Evolutionary conservation across 2,329 filamentous ascomycete species (phyloP).

Genomic region (Taxawa tesnikishii): DNA sequence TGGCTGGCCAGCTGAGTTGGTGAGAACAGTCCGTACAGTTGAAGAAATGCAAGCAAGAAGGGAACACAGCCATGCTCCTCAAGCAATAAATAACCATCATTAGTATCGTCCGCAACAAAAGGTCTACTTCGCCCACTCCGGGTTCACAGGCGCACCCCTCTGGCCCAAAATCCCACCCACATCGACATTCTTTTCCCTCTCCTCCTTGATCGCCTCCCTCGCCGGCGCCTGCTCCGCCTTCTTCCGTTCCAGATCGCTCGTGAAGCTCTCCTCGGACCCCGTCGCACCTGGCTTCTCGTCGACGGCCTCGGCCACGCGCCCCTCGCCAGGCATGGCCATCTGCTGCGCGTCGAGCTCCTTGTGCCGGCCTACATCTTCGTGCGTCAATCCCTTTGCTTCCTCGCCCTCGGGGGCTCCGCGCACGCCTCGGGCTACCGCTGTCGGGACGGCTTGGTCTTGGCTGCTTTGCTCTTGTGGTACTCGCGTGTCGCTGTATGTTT

Average conservation of each 20-base stretch:
- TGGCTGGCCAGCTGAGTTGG: too few relatives aligned
- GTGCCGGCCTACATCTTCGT: conserved; percentile 29
- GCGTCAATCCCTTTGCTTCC: conserved; percentile 25
- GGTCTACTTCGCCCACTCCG: too few relatives aligned
- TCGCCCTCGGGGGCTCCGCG: conserved; percentile 31
- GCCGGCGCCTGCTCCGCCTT: conserved; percentile 35
- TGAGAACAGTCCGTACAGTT: too few relatives aligned
- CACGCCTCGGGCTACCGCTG: conserved; percentile 28
- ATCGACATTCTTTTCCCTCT: conserved; percentile 23
- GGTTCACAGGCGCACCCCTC: conserved; percentile 31
- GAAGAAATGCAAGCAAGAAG: too few relatives aligned
- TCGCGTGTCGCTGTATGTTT: conserved; percentile 21
- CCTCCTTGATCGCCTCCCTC: conserved; percentile 26
- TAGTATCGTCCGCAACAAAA: too few relatives aligned
- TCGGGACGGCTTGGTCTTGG: conserved; percentile 22
- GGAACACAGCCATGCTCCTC: too few relatives aligned
- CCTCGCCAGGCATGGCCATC: conserved; percentile 36
- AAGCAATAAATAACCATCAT: too few relatives aligned
- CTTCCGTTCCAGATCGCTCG: conserved; percentile 35
- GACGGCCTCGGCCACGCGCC: conserved; percentile 29
- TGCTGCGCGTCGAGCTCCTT: conserved; percentile 35
- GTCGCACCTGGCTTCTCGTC: conserved; percentile 22
- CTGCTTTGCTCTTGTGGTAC: conserved; percentile 23
- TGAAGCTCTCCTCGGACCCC: conserved; percentile 25
- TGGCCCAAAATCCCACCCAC: conserved; percentile 32